Evolutionary conservation across 352 stramenopile species (phyloP).

Genomic region (Elongisporangium anandrum): DNA sequence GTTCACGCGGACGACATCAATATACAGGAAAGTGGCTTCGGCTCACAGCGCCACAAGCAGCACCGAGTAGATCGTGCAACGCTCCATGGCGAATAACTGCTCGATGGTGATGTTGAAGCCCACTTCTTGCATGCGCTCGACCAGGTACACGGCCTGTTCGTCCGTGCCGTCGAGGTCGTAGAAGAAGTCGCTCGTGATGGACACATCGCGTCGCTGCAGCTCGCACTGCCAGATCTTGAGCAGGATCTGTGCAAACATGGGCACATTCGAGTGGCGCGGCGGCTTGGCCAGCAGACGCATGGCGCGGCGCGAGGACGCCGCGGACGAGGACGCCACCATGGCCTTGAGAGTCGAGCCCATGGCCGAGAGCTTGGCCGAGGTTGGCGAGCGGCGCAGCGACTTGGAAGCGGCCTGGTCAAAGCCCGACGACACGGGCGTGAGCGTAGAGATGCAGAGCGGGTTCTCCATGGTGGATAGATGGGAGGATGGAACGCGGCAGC

Average conservation of each 20-base stretch:
- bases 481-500: not conserved
- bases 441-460: constrained; percentile 18
- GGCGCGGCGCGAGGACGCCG: not conserved
- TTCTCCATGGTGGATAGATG: constrained; percentile 23
- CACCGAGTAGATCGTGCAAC: constrained; percentile 74
- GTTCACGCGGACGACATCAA: constrained; percentile 1
- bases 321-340: constrained; percentile 15
- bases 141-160: constrained; percentile 46
- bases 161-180: constrained; percentile 56
- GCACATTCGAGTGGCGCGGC: constrained; percentile 56
- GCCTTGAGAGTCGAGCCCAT: constrained; percentile 26
- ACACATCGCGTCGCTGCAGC: constrained; percentile 51
- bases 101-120: constrained; percentile 57
- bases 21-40: constrained; percentile 2
- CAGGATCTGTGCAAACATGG: constrained; percentile 64
- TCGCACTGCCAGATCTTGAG: constrained; percentile 62
- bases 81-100: constrained; percentile 58
- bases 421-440: constrained; percentile 18
- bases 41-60: constrained; percentile 53
- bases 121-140: constrained; percentile 57
- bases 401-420: constrained; percentile 3
- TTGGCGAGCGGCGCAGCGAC: constrained; percentile 49
- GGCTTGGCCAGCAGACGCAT: constrained; percentile 38
- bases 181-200: constrained; percentile 62
- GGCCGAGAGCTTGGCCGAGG: constrained; percentile 40